Percentiles rank a stretch among this genome's conserved stretches.
Conservation (phyloP, 768 basidiomycete genomes). For the Imleria badia region DNA sequence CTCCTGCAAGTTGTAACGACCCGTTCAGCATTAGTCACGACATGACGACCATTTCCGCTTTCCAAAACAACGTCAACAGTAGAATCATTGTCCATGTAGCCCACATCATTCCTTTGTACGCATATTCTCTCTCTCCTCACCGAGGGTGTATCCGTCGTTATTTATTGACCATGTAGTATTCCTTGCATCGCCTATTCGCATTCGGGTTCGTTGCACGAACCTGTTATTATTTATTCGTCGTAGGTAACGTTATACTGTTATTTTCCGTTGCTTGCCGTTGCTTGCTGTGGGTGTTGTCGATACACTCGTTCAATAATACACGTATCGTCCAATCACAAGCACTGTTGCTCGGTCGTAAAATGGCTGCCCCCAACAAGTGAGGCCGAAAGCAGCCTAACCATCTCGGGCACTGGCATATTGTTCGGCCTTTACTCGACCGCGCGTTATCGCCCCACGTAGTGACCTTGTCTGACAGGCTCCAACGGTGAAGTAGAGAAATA, state of each 20-base stretch:
- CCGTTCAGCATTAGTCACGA: constrained; percentile 6
- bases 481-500: constrained; percentile 13
- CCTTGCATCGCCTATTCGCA: constrained; percentile 17
- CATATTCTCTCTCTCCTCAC: background rate
- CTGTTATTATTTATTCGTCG: constrained; percentile 19
- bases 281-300: background rate
- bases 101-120: constrained; percentile 1
- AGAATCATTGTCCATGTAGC: constrained; percentile 12
- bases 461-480: background rate
- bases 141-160: constrained; percentile 20
- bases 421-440: constrained; percentile 14
- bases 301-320: constrained; percentile 1
- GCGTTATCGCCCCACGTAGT: constrained; percentile 14
- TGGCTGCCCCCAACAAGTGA: background rate
- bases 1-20: constrained; percentile 6
- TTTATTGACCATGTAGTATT: constrained; percentile 22
- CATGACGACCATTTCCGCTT: constrained; percentile 4
- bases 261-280: constrained; percentile 9
- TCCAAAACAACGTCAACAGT: background rate
- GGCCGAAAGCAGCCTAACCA: background rate
- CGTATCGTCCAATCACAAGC: background rate
- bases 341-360: constrained; percentile 1
- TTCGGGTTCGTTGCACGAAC: constrained; percentile 4
- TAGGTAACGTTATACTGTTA: constrained; percentile 17
- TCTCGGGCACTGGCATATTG: constrained; percentile 5